phyloP scores from a whole-genome alignment of 2,329 filamentous ascomycete genomes.

The Daldinia sp. region DNA sequence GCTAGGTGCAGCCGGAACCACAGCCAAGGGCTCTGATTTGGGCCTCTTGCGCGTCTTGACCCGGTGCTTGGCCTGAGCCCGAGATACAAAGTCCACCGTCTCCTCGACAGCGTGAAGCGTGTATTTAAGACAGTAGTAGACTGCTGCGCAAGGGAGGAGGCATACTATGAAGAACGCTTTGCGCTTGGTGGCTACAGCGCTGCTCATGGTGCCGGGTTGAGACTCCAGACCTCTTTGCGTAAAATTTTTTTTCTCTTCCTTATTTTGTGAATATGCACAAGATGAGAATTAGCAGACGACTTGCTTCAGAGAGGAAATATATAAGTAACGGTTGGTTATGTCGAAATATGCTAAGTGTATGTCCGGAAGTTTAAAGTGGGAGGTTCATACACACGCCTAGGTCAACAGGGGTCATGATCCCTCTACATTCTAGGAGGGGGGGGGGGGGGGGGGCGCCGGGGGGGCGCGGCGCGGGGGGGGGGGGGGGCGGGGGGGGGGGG shows the following conservation, averaged over 20 bases:
- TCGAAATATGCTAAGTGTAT: background rate
- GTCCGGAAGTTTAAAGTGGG: background rate
- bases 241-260: no score
- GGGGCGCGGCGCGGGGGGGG: no score
- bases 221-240: no score
- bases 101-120: background rate
- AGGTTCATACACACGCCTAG: background rate
- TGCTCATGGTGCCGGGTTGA: background rate
- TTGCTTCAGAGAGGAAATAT: background rate
- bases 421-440: background rate
- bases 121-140: background rate
- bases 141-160: background rate
- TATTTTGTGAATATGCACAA: no score
- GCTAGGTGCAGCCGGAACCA: background rate
- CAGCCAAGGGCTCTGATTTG: slow-evolving; percentile 24
- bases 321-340: background rate
- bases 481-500: no score
- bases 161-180: background rate
- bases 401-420: background rate
- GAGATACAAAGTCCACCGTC: background rate
- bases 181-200: background rate
- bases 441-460: no score
- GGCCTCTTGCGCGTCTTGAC: slow-evolving; percentile 16
- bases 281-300: background rate
- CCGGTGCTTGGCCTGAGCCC: background rate